A percentile compares a stretch with the other conserved stretches of the same genome.
Evolutionary conservation across 2,329 filamentous ascomycete species (phyloP).

Genomic region (Penicillium sp.): DNA sequence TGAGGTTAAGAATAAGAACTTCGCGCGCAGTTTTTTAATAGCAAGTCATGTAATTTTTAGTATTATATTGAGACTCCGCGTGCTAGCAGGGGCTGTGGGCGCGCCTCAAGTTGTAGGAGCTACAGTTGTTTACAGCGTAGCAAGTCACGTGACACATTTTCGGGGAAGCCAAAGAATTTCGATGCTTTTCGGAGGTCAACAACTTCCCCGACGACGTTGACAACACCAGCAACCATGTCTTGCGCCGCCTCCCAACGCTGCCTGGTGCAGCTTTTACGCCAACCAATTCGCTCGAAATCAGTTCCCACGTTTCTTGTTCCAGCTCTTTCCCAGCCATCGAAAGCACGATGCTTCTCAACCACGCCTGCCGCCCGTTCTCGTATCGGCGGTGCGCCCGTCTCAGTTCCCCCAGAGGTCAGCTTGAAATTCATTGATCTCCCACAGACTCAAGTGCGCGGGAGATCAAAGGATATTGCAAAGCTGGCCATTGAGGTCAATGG

Average conservation of each 20-base stretch:
- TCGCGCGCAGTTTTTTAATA: too few species aligned
- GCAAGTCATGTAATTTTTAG: too few species aligned
- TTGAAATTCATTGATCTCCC: slow-evolving; percentile 65
- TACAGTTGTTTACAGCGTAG: background rate
- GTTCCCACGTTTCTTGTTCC: slow-evolving; percentile 71
- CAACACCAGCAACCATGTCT: slow-evolving; percentile 46
- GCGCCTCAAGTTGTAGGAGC: too few species aligned
- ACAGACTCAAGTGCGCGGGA: slow-evolving; percentile 54
- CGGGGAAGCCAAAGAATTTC: slow-evolving; percentile 28
- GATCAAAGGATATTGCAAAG: slow-evolving; percentile 59
- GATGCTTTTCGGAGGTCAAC: slow-evolving; percentile 23
- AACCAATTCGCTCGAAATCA: slow-evolving; percentile 47
- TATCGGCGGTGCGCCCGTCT: slow-evolving; percentile 76
- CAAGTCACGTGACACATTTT: slow-evolving; percentile 8
- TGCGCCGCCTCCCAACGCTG: slow-evolving; percentile 53
- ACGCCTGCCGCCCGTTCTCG: slow-evolving; percentile 68
- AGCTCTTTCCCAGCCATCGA: slow-evolving; percentile 53
- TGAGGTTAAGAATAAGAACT: too few species aligned
- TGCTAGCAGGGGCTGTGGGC: too few species aligned
- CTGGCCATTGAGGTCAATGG: slow-evolving; percentile 70
- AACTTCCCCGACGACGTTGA: slow-evolving; percentile 19
- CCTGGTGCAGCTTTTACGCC: slow-evolving; percentile 53
- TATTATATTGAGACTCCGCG: too few species aligned
- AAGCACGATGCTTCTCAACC: slow-evolving; percentile 64
- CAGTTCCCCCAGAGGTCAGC: slow-evolving; percentile 78